Evolutionary conservation across 768 basidiomycete species (phyloP), one percentile per base, ranked within the genome.

Genomic region (Chiua virens): DNA sequence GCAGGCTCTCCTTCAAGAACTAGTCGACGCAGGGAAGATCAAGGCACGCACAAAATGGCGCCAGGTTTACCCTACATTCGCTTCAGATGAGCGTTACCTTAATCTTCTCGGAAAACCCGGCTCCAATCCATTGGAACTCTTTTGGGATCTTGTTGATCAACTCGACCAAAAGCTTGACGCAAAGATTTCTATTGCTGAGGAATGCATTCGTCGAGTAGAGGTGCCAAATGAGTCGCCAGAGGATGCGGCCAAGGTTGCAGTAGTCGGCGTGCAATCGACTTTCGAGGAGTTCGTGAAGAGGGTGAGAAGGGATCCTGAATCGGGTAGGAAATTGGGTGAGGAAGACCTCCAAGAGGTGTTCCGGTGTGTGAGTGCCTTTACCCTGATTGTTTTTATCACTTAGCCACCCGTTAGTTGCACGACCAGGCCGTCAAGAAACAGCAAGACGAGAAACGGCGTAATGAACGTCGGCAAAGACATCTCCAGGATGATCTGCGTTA

Each of bases 401-500:
- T 10, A 64, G 3, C 34, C 32, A 36, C 39, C 20, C 37, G 18
- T 40, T 38, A 97, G 94, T 64, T 98, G 20, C 87, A 82, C 46
- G 82, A 84, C 8, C 77, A 77, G 49, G 87, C 87, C 13, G 53
- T 82, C 37, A 87, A 83, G 68, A 85, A 85, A 55, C 86, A 88
- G 32, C 87, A 87, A 3, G 90, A 93, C 15, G 97, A 98, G 67
- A 90, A 83, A 66, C 78, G 86, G n/a, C 81, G 92, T 32, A 73
- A 84, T 1, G 97, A 98, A 70, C 79, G 93, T 50, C 85, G 80
- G 61, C 83, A 87, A 51, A 80, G 95, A 23, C 89, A 96, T 67
- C 71, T 92, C 55, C 92, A 97, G 62, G 97, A 99, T 69, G 97
- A 98, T 63, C 76, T 99, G 34, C 86, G 97, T 7, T 97, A 98